Evolutionary conservation across 2,329 filamentous ascomycete species (phyloP).

Genomic region (Fusarium protoensiforme): DNA sequence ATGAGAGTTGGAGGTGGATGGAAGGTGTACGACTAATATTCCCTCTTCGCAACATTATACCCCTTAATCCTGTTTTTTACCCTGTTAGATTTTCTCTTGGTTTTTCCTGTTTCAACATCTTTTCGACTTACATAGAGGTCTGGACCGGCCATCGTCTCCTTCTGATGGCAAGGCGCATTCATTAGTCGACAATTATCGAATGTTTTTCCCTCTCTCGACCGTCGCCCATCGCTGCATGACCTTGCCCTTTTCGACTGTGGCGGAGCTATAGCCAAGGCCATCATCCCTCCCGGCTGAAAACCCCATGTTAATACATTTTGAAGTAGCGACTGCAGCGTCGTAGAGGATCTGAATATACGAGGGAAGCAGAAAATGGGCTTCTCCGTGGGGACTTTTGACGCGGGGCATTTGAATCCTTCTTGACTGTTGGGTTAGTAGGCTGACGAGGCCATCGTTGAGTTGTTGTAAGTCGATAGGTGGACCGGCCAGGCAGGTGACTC

Average conservation of each 20-base stretch:
- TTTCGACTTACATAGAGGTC: conserved; percentile 29
- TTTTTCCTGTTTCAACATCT: background rate
- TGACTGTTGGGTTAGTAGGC: background rate
- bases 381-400: background rate
- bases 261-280: conserved; percentile 20
- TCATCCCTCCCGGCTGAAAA: background rate
- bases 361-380: background rate
- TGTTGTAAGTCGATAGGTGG: background rate
- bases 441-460: background rate
- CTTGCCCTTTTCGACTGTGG: conserved; percentile 31
- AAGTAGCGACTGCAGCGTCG: background rate
- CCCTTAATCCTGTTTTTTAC: conserved; percentile 24
- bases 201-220: conserved; percentile 8
- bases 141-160: background rate
- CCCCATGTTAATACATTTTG: background rate
- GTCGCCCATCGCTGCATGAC: background rate
- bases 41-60: conserved; percentile 18
- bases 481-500: conserved; percentile 12
- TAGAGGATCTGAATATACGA: background rate
- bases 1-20: conserved; percentile 1
- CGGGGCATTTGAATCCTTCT: background rate
- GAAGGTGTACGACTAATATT: conserved; percentile 28
- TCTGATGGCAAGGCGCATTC: conserved; percentile 12
- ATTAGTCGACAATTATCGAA: conserved; percentile 25
- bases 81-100: conserved; percentile 6